Base-by-base conservation (phyloP, 1,139 yeast species). In the Geotrichum australiense region DNA sequence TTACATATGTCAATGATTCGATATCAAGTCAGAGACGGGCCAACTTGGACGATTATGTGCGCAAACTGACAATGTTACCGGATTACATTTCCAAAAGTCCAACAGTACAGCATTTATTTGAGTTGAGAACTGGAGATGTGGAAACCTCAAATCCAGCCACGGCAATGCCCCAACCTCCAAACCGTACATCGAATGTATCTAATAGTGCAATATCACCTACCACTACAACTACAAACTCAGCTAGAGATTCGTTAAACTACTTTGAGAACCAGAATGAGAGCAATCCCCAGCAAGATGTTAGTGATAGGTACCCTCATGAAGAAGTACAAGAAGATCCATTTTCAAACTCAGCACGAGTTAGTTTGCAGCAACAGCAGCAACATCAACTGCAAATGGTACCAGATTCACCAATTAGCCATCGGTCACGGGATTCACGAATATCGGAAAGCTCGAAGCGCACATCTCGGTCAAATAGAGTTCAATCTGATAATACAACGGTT, bases 1-100 rank as follows among this genome's bases (percentile, higher is more conserved):
- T 91, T 40, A 82, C 94, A 36, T 84, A 84, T 58, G 96, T 91
- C 39, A 87, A 89, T 50, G 97, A 89, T 58, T 75, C 81, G 40
- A 81, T 89, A 43, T 83, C 96, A 12, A 80, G 81, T 53, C 82
- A 85, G 59, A 74, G 98, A 55, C 72, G 91, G 51, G 84, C 78
- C 27, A 94, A 86, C 62, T 70, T 93, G 53, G 93, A 91, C 62
- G 77, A 78, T 46, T 91, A 91, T 59, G 78, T 93, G 42, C 73
- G 78, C 42, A 83, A 80, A 48, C 70, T 91, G 52, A 72, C 86
- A 34, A 71, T 75, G 33, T 70, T 91, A 55, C 97, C 97, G 0
- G 64, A 70, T 10, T 81, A 87, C 54, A 84, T 91, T 32, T 76
- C 94, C 1, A 73, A 78, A 47, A 58, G 63, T 10, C 73, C 72